Percentiles rank a stretch among this genome's conserved stretches.
Evolutionary conservation across 441 rosid species (phyloP).

Genomic region (Isatis lusitanica): DNA sequence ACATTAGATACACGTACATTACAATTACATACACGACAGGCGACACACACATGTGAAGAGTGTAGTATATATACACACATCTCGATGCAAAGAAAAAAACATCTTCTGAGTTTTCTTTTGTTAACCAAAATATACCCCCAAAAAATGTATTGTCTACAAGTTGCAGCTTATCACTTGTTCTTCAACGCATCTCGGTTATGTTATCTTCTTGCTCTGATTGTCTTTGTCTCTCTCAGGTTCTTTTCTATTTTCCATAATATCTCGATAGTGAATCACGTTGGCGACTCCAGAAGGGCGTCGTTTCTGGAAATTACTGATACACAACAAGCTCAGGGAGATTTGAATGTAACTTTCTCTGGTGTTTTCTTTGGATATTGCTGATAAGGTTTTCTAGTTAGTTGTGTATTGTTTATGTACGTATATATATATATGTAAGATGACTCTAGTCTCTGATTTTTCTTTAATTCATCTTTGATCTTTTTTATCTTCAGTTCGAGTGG

Average conservation of each 20-base stretch:
- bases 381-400: background rate
- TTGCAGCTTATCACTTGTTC: conserved; percentile 42
- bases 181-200: conserved; percentile 34
- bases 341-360: conserved; percentile 27
- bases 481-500: background rate
- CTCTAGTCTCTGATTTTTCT: background rate
- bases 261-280: background rate
- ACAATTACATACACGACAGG: background rate
- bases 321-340: conserved; percentile 2
- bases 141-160: conserved; percentile 38
- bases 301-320: background rate
- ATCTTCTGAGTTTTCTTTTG: background rate
- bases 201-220: conserved; percentile 26
- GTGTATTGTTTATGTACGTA: background rate
- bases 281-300: background rate
- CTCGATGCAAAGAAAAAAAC: conserved; percentile 12
- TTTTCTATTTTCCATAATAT: conserved; percentile 1
- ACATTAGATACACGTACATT: conserved; percentile 9
- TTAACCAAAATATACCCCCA: background rate
- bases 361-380: conserved; percentile 18
- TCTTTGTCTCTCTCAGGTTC: conserved; percentile 21
- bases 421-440: background rate
- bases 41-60: conserved; percentile 2
- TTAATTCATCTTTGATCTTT: background rate
- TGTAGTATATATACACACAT: conserved; percentile 22